phyloP scores from a whole-genome alignment of 768 basidiomycete species.

The Lentinula sp. region DNA sequence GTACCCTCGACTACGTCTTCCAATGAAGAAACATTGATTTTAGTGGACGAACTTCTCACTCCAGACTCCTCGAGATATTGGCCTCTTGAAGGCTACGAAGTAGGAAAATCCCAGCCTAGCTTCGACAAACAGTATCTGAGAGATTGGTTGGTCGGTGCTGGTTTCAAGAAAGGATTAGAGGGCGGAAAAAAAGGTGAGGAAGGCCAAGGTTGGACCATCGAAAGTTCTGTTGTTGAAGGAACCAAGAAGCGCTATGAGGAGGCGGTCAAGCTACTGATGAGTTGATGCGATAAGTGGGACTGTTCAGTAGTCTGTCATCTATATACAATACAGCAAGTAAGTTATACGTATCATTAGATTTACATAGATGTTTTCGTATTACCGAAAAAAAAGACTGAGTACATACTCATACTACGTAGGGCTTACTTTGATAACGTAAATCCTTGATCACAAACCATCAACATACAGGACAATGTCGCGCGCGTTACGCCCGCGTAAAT shows the following conservation, averaged over 20 bases:
- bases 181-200: conserved; percentile 59
- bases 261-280: conserved; percentile 56
- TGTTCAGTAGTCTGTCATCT: not conserved
- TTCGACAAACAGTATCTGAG: conserved; percentile 97
- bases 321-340: not conserved
- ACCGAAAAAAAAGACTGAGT: not conserved
- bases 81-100: conserved; percentile 68
- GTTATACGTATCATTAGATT: not conserved
- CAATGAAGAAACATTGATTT: conserved; percentile 48
- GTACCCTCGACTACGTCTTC: conserved; percentile 31
- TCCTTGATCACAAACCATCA: not conserved
- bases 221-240: conserved; percentile 66
- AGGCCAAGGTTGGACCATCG: conserved; percentile 75
- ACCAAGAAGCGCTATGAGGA: conserved; percentile 79
- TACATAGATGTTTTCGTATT: no score
- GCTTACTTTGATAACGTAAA: not conserved
- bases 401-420: not conserved
- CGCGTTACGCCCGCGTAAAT: conserved; percentile 48
- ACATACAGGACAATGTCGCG: conserved; percentile 23
- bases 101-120: conserved; percentile 76
- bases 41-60: conserved; percentile 95
- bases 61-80: conserved; percentile 98
- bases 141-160: conserved; percentile 75
- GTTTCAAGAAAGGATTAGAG: conserved; percentile 78
- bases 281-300: not conserved